phyloP scores from a whole-genome alignment of 345 rosid genomes.

The Eucalyptus curtisii region DNA sequence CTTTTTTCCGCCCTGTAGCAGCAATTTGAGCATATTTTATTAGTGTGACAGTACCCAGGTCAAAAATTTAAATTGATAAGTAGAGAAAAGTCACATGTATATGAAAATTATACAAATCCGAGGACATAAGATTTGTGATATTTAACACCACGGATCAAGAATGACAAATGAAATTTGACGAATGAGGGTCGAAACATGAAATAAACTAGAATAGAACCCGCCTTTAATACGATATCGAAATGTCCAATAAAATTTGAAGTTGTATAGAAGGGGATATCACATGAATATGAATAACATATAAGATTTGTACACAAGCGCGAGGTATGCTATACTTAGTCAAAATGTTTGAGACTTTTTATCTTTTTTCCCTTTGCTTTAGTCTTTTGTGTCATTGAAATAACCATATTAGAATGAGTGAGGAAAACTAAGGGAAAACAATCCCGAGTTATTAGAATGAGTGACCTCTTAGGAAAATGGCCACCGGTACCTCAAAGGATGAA shows the following conservation, averaged over 20 bases:
- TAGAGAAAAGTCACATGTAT: not conserved
- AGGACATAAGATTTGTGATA: not conserved
- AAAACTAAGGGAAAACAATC: too few species aligned
- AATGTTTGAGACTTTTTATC: not conserved
- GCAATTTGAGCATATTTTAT: not conserved
- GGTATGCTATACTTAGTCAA: not conserved
- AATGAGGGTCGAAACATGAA: too few species aligned
- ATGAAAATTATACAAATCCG: not conserved
- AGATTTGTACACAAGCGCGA: rapidly evolving
- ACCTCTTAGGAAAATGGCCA: too few species aligned
- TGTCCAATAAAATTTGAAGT: not conserved
- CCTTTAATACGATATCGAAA: not conserved
- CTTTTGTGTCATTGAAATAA: not conserved
- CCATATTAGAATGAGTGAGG: not conserved
- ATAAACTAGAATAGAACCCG: too few species aligned
- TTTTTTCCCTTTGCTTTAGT: not conserved
- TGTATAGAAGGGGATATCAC: not conserved
- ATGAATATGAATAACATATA: not conserved
- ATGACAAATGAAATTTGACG: not conserved
- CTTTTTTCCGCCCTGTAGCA: not conserved
- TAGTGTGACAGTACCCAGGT: rapidly evolving
- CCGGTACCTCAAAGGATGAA: too few species aligned
- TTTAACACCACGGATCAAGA: not conserved
- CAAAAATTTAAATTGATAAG: not conserved
- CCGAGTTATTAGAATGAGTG: too few species aligned